Conservation (phyloP, 768 basidiomycete genomes). For the Trichaptum fuscoviolaceum region DNA sequence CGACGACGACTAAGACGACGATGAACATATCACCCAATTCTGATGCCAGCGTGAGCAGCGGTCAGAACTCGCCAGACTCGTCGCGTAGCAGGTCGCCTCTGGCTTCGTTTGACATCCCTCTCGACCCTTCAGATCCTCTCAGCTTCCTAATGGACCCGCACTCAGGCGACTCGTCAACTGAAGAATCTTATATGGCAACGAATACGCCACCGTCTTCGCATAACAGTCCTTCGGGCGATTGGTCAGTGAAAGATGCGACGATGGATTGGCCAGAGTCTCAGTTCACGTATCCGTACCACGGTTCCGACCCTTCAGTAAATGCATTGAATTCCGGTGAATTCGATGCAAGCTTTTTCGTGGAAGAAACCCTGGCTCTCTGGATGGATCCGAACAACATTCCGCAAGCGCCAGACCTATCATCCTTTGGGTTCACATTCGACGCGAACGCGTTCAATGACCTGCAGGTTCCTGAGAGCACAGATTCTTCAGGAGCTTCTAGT, state of each 20-base stretch:
- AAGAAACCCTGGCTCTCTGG: not conserved
- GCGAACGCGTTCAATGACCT: not conserved
- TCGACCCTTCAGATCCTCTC: constrained; percentile 55
- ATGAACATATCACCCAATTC: not conserved
- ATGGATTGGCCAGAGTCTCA: not conserved
- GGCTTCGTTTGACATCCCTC: constrained; percentile 31
- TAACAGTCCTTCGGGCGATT: constrained; percentile 32
- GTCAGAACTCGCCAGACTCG: not conserved
- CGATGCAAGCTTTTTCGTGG: not conserved
- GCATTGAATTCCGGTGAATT: not conserved
- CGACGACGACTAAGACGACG: not conserved
- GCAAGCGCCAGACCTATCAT: not conserved
- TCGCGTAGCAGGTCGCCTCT: not conserved
- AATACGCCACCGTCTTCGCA: constrained; percentile 21
- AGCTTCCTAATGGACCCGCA: constrained; percentile 48
- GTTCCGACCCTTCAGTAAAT: not conserved
- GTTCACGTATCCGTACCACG: not conserved
- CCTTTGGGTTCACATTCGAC: not conserved
- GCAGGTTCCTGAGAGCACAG: not conserved
- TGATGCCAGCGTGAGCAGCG: not conserved
- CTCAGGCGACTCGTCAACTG: constrained; percentile 30
- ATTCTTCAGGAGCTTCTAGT: not conserved
- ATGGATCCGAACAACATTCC: not conserved
- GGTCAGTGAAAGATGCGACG: not conserved
- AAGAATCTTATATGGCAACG: constrained; percentile 15